Conservation (phyloP, 495 filamentous ascomycete species). For the Penicillium tannophilum region DNA sequence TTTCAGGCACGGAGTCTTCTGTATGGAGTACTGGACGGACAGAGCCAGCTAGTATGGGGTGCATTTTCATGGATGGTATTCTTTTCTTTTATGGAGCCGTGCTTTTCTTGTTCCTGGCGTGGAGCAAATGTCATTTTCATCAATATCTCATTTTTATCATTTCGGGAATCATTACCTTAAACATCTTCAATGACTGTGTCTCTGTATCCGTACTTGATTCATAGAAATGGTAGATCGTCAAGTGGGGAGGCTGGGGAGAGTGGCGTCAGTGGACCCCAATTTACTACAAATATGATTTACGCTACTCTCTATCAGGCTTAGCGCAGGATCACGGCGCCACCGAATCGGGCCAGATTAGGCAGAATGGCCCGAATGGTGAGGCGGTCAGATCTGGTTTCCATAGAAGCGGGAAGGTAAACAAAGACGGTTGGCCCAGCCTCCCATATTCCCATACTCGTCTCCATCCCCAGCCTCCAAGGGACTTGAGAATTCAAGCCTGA, state of each 20-base stretch:
- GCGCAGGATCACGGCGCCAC: neutral
- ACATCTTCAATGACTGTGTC: too few species aligned
- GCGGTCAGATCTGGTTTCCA: slow-evolving; percentile 42
- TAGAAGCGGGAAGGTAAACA: slow-evolving; percentile 48
- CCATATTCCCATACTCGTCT: slow-evolving; percentile 35
- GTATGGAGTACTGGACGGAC: slow-evolving; percentile 22
- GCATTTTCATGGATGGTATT: slow-evolving; percentile 15
- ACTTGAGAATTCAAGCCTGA: slow-evolving; percentile 31
- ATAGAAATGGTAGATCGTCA: neutral
- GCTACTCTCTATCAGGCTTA: slow-evolving; percentile 24
- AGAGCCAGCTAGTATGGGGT: slow-evolving; percentile 8
- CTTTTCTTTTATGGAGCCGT: neutral
- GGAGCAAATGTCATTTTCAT: slow-evolving; percentile 5
- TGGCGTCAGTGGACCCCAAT: slow-evolving; percentile 14
- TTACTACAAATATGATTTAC: slow-evolving; percentile 18
- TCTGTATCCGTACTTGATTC: too few species aligned
- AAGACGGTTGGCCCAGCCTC: slow-evolving; percentile 52
- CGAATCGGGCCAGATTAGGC: slow-evolving; percentile 8
- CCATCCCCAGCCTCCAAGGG: slow-evolving; percentile 41
- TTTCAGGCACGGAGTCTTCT: slow-evolving; percentile 7
- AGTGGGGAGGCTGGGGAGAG: slow-evolving; percentile 29
- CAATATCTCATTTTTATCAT: neutral
- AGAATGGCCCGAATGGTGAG: slow-evolving; percentile 21
- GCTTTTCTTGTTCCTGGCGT: neutral
- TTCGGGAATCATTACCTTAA: neutral